These are phyloP conservation scores for Fraxinus baroniana DNA, from an alignment of 305 asterid genomes.

Conservation along the genomic window DNA sequence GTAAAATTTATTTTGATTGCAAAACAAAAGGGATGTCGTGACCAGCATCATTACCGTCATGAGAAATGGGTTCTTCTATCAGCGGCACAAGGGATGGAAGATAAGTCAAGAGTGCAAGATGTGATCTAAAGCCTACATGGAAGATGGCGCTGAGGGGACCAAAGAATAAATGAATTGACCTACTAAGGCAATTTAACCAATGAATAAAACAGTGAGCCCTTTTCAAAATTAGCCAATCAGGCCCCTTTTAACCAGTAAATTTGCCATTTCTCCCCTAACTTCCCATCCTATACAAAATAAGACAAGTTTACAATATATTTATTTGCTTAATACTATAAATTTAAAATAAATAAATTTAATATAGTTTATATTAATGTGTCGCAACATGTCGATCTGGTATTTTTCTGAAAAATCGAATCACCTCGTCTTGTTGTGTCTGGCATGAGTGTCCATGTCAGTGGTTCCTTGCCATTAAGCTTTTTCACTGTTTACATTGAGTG, in stretches of 20 bases:
- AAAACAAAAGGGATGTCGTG: neutral
- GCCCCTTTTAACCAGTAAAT: neutral
- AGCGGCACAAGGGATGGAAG: neutral
- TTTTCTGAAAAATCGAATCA: neutral
- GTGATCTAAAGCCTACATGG: neutral
- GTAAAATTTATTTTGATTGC: neutral
- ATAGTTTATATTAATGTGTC: too few relatives aligned
- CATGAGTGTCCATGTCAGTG: neutral
- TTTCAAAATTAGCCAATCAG: neutral
- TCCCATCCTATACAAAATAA: neutral
- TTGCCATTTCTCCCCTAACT: neutral
- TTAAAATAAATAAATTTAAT: too few relatives aligned
- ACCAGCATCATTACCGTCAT: neutral
- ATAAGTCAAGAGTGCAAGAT: neutral
- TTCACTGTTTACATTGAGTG: neutral
- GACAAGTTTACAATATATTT: neutral
- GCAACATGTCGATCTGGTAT: neutral
- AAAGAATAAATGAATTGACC: neutral
- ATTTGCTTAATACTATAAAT: neutral
- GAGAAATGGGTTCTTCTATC: neutral
- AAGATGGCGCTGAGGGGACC: neutral
- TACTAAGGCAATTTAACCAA: neutral
- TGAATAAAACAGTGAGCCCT: neutral
- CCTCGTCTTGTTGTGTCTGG: neutral
- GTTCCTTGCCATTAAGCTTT: neutral